Evolutionary conservation across 768 basidiomycete species (phyloP).

Genomic region (Pisolithus orientalis): DNA sequence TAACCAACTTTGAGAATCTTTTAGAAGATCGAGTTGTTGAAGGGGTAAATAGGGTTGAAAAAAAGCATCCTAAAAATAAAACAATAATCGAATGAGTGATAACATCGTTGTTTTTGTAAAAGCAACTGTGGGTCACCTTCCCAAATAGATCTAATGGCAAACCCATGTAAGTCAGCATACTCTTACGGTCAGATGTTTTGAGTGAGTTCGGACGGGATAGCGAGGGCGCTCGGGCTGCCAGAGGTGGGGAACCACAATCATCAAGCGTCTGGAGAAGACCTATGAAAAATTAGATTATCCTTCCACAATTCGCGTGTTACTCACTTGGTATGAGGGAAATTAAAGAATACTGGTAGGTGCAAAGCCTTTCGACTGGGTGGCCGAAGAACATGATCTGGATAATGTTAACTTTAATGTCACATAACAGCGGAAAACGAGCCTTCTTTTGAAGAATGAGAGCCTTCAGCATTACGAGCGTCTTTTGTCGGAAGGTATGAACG

Average conservation of each 20-base stretch:
- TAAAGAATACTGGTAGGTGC: conserved; percentile 97
- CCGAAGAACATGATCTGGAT: conserved; percentile 91
- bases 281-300: conserved; percentile 21
- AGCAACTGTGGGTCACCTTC: conserved; percentile 41
- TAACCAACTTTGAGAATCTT: conserved; percentile 76
- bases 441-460: conserved; percentile 90
- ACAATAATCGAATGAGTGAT: background rate
- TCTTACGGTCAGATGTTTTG: conserved; percentile 82
- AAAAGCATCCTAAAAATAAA: conserved; percentile 64
- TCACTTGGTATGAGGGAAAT: conserved; percentile 85
- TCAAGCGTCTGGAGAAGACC: conserved; percentile 84
- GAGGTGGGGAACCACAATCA: conserved; percentile 85
- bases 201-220: conserved; percentile 73
- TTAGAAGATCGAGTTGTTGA: conserved; percentile 88
- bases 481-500: conserved; percentile 88
- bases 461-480: conserved; percentile 89
- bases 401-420: conserved; percentile 5
- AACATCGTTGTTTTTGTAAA: background rate
- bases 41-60: conserved; percentile 97
- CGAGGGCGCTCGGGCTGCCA: conserved; percentile 55
- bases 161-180: conserved; percentile 87
- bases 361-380: conserved; percentile 91
- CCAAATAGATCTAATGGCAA: conserved; percentile 94
- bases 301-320: background rate
- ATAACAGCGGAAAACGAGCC: conserved; percentile 36